Conservation (phyloP, 1,284 basidiomycete species). For the Cryptococcus sp. region DNA sequence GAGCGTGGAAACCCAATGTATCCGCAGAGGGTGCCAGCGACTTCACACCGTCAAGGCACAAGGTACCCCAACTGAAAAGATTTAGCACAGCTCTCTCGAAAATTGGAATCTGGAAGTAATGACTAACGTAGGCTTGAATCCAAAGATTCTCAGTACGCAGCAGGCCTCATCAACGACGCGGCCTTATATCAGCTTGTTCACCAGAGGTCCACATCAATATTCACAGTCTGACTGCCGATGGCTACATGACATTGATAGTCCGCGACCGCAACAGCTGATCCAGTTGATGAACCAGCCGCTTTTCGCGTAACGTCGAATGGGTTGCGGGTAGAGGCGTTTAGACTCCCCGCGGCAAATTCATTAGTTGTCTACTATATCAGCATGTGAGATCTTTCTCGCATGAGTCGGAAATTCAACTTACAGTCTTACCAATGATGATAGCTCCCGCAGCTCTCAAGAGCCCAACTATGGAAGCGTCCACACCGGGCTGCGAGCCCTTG, state of each 20-base stretch:
- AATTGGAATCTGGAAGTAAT: not conserved
- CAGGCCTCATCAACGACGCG: slow-evolving; percentile 33
- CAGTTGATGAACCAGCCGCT: slow-evolving; percentile 34
- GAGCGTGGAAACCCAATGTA: slow-evolving; percentile 34
- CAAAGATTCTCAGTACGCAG: slow-evolving; percentile 35
- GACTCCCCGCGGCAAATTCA: slow-evolving; percentile 25
- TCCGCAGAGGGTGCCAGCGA: slow-evolving; percentile 25
- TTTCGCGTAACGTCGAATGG: slow-evolving; percentile 26
- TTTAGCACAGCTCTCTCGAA: not conserved
- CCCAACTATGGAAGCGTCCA: slow-evolving; percentile 21
- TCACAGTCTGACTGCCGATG: slow-evolving; percentile 26
- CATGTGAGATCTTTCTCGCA: not conserved
- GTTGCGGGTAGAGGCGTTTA: slow-evolving; percentile 20
- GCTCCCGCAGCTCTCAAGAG: slow-evolving; percentile 24
- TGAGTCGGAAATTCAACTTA: slow-evolving; percentile 3
- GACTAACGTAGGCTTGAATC: slow-evolving; percentile 34
- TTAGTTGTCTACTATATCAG: slow-evolving; percentile 19
- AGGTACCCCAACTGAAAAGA: slow-evolving; percentile 19
- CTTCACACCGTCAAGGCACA: slow-evolving; percentile 36
- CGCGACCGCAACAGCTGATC: slow-evolving; percentile 31
- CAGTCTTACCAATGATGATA: slow-evolving; percentile 33
- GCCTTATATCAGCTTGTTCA: slow-evolving; percentile 4
- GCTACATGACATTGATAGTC: slow-evolving; percentile 35
- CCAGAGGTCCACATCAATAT: not conserved
- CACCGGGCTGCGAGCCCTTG: slow-evolving; percentile 13